A percentile compares a stretch with the other conserved stretches of the same genome.
phyloP scores from a whole-genome alignment of 78 protist genomes.

The Paulinella micropora region DNA sequence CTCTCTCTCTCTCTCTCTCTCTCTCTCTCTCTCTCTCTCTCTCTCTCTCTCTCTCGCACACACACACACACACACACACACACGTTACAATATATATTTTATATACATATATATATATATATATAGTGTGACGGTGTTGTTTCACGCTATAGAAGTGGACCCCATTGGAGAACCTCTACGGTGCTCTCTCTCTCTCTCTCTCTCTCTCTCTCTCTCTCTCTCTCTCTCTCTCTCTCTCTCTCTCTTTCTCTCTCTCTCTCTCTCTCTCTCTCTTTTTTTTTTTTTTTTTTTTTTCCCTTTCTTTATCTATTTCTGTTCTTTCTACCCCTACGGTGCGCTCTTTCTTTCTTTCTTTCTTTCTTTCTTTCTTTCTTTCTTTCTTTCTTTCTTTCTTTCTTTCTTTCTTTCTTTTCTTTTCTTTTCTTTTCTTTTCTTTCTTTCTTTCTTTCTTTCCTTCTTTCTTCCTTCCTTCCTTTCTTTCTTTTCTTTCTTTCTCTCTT shows the following conservation, averaged over 20 bases:
- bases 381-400: not conserved
- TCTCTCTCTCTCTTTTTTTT: not conserved
- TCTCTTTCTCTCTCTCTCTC: not conserved
- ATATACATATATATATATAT: too few relatives aligned
- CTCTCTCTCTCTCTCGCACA: too few relatives aligned
- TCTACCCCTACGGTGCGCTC: not conserved
- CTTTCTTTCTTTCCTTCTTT: not conserved
- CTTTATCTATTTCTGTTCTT: too few relatives aligned
- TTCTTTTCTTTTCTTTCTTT: not conserved
- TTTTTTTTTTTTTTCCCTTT: not conserved
- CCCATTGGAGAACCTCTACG: not conserved
- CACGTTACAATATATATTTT: too few relatives aligned
- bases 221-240: not conserved
- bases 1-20: not conserved
- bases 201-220: not conserved
- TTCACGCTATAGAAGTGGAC: not conserved
- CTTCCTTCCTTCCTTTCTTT: not conserved
- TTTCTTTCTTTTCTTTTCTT: not conserved
- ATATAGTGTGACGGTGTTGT: too few relatives aligned
- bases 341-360: not conserved
- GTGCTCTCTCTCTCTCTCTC: too few relatives aligned
- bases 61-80: too few relatives aligned
- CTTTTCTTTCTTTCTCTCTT: not conserved
- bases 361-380: not conserved
- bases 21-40: not conserved